Evolutionary conservation across 2,329 filamentous ascomycete species (phyloP).

Genomic region (Fusarium transvaalense): DNA sequence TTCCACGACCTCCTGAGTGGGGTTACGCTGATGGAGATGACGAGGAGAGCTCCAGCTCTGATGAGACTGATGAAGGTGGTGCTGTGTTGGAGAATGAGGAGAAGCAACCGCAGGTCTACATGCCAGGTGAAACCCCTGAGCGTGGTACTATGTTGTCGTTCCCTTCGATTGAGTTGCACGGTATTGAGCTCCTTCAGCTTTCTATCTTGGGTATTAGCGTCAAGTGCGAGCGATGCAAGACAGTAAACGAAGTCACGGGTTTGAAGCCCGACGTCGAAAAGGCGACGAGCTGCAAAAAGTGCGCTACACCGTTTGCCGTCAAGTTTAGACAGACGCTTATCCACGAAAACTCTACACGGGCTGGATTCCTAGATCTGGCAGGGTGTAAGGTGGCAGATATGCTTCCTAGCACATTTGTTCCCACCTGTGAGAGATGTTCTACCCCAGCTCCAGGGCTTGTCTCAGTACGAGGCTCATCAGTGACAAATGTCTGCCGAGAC

Average conservation of each 20-base stretch:
- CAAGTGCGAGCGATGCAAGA: conserved; percentile 85
- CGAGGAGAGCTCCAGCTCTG: conserved; percentile 61
- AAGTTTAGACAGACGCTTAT: conserved; percentile 76
- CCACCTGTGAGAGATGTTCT: conserved; percentile 83
- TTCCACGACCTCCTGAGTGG: conserved; percentile 85
- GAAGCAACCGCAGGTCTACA: conserved; percentile 35
- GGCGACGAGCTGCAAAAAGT: conserved; percentile 69
- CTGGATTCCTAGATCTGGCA: conserved; percentile 81
- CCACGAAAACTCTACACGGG: conserved; percentile 78
- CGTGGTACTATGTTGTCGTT: conserved; percentile 83
- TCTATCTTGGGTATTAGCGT: conserved; percentile 75
- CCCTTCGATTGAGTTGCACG: conserved; percentile 80
- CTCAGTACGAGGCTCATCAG: conserved; percentile 79
- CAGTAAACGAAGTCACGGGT: conserved; percentile 75
- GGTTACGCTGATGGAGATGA: conserved; percentile 59
- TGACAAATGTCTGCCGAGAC: conserved; percentile 80
- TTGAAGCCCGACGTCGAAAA: conserved; percentile 69
- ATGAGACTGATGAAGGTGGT: conserved; percentile 59
- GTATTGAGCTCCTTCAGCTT: conserved; percentile 81
- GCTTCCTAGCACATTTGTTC: conserved; percentile 82
- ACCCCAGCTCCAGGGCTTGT: conserved; percentile 75
- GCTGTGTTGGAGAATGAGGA: conserved; percentile 53
- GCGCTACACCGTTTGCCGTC: conserved; percentile 64
- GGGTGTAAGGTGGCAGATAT: conserved; percentile 82
- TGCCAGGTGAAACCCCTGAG: conserved; percentile 60